These are phyloP conservation scores for Phytophthora citricola DNA, from an alignment of 352 stramenopile species.

Conservation along the genomic window DNA sequence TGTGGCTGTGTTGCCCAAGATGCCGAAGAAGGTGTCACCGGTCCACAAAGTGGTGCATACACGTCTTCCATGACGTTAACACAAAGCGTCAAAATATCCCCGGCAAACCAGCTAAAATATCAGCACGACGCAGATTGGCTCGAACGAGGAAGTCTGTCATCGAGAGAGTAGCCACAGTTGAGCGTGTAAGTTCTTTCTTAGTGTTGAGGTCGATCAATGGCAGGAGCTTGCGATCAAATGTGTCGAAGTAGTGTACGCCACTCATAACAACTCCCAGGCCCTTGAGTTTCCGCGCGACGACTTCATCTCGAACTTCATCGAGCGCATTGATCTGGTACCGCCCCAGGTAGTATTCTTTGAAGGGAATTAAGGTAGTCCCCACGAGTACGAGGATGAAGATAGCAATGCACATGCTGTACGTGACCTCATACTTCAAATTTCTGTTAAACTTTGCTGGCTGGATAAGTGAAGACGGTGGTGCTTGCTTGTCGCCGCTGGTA, in stretches of 20 bases:
- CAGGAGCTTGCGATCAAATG: constrained; percentile 28
- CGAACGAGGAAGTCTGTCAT: constrained; percentile 37
- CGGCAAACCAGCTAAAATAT: constrained; percentile 22
- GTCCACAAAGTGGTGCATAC: constrained; percentile 37
- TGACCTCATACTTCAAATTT: constrained; percentile 9
- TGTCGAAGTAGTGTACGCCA: constrained; percentile 39
- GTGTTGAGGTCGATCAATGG: constrained; percentile 31
- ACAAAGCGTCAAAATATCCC: constrained; percentile 10
- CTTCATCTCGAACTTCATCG: constrained; percentile 27
- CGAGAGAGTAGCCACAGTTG: neutral
- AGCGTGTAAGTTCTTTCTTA: constrained; percentile 5
- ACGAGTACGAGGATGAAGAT: constrained; percentile 19
- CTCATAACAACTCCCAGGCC: constrained; percentile 30
- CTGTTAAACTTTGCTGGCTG: no score
- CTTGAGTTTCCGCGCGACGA: constrained; percentile 31
- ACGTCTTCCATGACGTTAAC: constrained; percentile 27
- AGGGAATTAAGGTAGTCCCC: constrained; percentile 21
- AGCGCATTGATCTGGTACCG: constrained; percentile 41
- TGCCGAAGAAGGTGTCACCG: constrained; percentile 3
- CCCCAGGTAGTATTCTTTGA: constrained; percentile 23
- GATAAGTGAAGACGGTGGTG: no score
- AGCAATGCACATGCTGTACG: constrained; percentile 12
- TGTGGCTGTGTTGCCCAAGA: constrained; percentile 26
- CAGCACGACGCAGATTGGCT: constrained; percentile 29
- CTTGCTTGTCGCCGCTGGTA: neutral